Conservation (phyloP, 2,329 filamentous ascomycete species). For the Mollisiaceae sp. region DNA sequence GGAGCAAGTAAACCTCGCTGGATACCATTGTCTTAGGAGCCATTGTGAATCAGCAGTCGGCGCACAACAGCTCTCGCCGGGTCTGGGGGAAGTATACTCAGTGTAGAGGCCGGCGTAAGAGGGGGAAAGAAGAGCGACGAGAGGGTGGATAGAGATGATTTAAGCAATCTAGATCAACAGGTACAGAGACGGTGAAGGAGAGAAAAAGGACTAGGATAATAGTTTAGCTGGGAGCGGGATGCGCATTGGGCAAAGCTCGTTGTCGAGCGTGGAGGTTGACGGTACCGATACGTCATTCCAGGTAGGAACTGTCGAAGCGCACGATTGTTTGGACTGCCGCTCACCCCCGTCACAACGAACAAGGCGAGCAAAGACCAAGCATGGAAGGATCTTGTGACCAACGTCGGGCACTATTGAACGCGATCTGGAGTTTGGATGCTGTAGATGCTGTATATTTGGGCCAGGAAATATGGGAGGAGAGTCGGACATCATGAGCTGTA, state of each 20-base stretch:
- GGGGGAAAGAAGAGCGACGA: not conserved
- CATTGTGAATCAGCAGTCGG: conserved; percentile 47
- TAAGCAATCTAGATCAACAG: conserved; percentile 13
- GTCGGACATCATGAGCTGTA: not conserved
- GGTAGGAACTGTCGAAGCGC: not conserved
- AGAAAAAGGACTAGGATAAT: not conserved
- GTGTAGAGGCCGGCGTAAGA: not conserved
- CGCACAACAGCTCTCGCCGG: conserved; percentile 8
- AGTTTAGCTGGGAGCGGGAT: not conserved
- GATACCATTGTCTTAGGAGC: conserved; percentile 66
- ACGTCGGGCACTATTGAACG: not conserved
- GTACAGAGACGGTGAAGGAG: conserved; percentile 10
- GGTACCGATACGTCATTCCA: conserved; percentile 2
- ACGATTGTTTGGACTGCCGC: not conserved
- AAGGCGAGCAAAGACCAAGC: not conserved
- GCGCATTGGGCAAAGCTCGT: not conserved
- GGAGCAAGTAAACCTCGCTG: conserved; percentile 82
- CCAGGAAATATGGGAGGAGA: not conserved
- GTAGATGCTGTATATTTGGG: not conserved
- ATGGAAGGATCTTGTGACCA: not conserved
- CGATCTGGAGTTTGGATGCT: not conserved
- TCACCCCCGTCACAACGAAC: conserved; percentile 1
- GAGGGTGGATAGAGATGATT: not conserved
- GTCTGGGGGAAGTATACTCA: not conserved
- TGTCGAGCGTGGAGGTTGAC: not conserved